These are phyloP conservation scores for Hericium rajendrae DNA, from an alignment of 768 basidiomycete genomes.

Conservation along the genomic window DNA sequence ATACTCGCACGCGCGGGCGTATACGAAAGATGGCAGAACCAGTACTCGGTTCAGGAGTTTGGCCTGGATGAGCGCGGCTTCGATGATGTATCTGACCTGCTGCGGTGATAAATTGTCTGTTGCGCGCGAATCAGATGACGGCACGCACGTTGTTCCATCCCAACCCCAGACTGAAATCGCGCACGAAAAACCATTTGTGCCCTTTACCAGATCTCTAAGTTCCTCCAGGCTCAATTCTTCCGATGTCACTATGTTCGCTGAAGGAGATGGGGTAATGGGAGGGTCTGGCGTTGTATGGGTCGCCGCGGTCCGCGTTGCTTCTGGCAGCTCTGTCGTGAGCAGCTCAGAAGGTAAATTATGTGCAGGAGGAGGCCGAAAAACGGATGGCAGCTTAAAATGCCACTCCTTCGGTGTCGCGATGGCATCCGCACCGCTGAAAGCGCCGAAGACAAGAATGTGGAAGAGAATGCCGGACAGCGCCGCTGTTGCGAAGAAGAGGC, in stretches of 20 bases:
- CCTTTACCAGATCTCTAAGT: conserved; percentile 24
- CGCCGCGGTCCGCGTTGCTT: not conserved
- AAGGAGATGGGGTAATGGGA: not conserved
- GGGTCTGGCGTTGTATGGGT: not conserved
- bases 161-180: conserved; percentile 34
- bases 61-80: conserved; percentile 35
- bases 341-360: not conserved
- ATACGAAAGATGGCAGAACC: conserved; percentile 35
- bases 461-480: conserved; percentile 1
- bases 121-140: not conserved
- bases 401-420: not conserved
- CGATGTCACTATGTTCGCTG: not conserved
- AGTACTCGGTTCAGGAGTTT: conserved; percentile 32
- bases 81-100: conserved; percentile 40
- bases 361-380: not conserved
- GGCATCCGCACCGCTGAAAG: not conserved
- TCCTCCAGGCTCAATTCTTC: conserved; percentile 22
- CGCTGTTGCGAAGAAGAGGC: conserved; percentile 1
- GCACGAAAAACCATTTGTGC: conserved; percentile 34
- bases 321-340: not conserved
- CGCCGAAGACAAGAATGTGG: conserved; percentile 1
- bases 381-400: not conserved
- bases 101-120: not conserved
- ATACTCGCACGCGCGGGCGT: conserved; percentile 37
- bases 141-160: conserved; percentile 40